Base-by-base conservation (phyloP, 257 asterid species). In the Verbena officinalis region DNA sequence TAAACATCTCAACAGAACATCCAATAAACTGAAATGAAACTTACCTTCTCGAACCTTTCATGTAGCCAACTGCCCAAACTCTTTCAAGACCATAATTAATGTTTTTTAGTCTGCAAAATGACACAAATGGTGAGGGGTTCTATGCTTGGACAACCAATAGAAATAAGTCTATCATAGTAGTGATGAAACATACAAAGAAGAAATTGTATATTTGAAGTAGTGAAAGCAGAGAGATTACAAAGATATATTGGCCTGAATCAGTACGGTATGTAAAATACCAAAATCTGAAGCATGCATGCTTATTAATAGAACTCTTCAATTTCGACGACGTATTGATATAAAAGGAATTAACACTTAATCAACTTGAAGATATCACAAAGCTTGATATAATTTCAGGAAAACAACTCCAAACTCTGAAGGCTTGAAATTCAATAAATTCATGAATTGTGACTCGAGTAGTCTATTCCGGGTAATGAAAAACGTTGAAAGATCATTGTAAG, bases 41-140 rank as follows among this genome's bases (percentile, higher is more conserved):
- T 77, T 77, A 90, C 99, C 99, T 74, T 79, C 99, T 84, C 22
- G 99, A 94, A 68, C 97, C 86, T 81, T 82, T 94, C 66, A 85
- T 84, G 88, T 80, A 90, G 66, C 99, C 99, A 64, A 90, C 77
- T 27, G 97, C 91, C 98, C 99, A 94, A 71, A 94, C 99, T 82
- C 99, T 82, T 77, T 94, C 99, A 81, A 94, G 94, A 45, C 98
- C 91, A 83, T 94, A 94, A 76, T 94, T 94, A 78, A 94, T 94
- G 76, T 91, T 94, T 73, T 94, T 98, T 64, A 88, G 95, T 69
- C 99, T 94, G 98, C 81, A 74, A 55, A 64, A 64, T 39, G 57
- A 69, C 27, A 68, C 20, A 60, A 64, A 65, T 20, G 21, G 64
- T 74, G 54, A 70, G 62, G 54, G 39, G 56, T 70, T 51, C 69